Evolutionary conservation across 768 basidiomycete genomes (phyloP).

Genomic region (Mrakia gelida): DNA sequence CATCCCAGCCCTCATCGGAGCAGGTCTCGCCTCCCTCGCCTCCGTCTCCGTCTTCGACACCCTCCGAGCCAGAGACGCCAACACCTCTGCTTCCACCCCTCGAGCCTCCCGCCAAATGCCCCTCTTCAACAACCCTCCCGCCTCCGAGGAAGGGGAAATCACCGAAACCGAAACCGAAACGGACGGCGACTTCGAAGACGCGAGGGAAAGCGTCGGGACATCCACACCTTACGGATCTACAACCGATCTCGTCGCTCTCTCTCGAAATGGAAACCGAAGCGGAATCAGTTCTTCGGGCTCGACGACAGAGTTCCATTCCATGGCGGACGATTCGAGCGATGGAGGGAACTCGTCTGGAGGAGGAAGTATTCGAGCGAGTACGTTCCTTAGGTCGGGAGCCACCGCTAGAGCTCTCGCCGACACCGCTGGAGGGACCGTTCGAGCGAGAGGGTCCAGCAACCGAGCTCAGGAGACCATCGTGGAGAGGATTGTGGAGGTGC

Average conservation of each 20-base stretch:
- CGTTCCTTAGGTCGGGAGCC: not conserved
- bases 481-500: slow-evolving; percentile 33
- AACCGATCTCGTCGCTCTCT: slow-evolving; percentile 44
- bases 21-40: slow-evolving; percentile 8
- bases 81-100: not conserved
- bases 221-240: slow-evolving; percentile 62
- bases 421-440: not conserved
- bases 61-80: not conserved
- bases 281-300: slow-evolving; percentile 27
- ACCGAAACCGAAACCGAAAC: slow-evolving; percentile 63
- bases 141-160: slow-evolving; percentile 42
- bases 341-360: slow-evolving; percentile 33
- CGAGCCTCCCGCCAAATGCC: slow-evolving; percentile 1
- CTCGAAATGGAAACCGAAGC: not conserved
- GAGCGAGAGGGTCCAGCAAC: too few species aligned
- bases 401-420: not conserved
- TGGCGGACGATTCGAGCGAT: slow-evolving; percentile 42
- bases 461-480: slow-evolving; percentile 2
- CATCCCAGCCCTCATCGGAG: not conserved
- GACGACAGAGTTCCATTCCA: slow-evolving; percentile 42
- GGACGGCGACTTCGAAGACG: slow-evolving; percentile 68
- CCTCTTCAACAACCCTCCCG: not conserved
- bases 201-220: slow-evolving; percentile 59
- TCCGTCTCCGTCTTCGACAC: slow-evolving; percentile 15
- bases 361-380: slow-evolving; percentile 24